Conservation (phyloP, 139 green algal genomes). For the Chlorella sorokiniana region DNA sequence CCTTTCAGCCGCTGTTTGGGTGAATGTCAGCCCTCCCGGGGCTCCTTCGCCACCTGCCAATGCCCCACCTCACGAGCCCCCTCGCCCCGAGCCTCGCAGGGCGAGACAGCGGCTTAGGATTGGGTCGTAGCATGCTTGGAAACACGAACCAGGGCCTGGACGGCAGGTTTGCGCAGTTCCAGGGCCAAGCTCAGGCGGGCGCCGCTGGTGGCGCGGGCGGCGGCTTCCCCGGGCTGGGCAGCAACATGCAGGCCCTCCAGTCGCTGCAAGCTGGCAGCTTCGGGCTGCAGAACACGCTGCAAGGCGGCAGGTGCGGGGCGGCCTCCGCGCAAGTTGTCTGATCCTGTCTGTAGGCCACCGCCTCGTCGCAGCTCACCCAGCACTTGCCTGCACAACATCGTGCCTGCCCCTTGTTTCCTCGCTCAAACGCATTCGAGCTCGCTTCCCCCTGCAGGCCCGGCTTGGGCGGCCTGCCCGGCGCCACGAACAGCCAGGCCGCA, state of each 20-base stretch:
- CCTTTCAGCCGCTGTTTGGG: background rate
- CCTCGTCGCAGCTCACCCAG: background rate
- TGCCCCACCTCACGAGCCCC: background rate
- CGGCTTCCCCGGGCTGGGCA: constrained; percentile 30
- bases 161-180: constrained; percentile 34
- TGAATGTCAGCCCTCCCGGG: too few species aligned
- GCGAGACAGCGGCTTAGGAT: background rate
- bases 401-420: background rate
- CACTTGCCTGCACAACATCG: background rate
- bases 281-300: constrained; percentile 39
- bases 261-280: constrained; percentile 33
- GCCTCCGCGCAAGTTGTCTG: background rate
- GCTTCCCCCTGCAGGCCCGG: constrained; percentile 22
- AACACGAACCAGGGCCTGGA: constrained; percentile 28
- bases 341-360: too few species aligned
- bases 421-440: too few species aligned
- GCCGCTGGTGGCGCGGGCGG: constrained; percentile 4
- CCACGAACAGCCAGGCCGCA: constrained; percentile 1
- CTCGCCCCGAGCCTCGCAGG: background rate
- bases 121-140: constrained; percentile 20
- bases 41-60: background rate
- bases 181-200: constrained; percentile 16
- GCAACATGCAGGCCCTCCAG: constrained; percentile 44
- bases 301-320: constrained; percentile 20
- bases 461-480: constrained; percentile 29